Percentiles rank a stretch among this genome's conserved stretches.
Evolutionary conservation across 257 asterid genomes (phyloP).

Genomic region (Gentiana dahurica): DNA sequence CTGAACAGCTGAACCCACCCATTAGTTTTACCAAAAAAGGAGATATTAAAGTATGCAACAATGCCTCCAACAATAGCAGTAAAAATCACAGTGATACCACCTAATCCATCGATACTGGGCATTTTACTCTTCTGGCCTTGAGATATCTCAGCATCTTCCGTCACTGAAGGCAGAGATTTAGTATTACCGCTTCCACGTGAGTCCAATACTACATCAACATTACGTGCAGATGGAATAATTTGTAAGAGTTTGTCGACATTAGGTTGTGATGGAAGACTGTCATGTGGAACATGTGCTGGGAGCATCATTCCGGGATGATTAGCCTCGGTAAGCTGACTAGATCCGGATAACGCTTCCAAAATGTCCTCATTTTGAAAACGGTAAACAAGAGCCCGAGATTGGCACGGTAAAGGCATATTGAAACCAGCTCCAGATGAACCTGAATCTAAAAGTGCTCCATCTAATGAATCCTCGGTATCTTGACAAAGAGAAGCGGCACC

Average conservation of each 20-base stretch:
- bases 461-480: constrained; percentile 36
- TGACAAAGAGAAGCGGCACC: constrained; percentile 83
- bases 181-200: constrained; percentile 12
- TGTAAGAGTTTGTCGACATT: constrained; percentile 42
- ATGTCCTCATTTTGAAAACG: constrained; percentile 50
- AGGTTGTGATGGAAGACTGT: constrained; percentile 53
- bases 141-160: constrained; percentile 11
- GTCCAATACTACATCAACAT: constrained; percentile 15
- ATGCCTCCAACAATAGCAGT: constrained; percentile 15
- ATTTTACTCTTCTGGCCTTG: constrained; percentile 10
- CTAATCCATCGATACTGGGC: constrained; percentile 12
- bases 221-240: constrained; percentile 24
- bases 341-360: constrained; percentile 32
- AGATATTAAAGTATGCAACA: constrained; percentile 23
- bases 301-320: constrained; percentile 41
- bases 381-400: constrained; percentile 63
- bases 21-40: constrained; percentile 16
- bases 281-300: constrained; percentile 27
- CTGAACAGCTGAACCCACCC: constrained; percentile 20
- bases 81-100: constrained; percentile 14
- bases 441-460: constrained; percentile 25
- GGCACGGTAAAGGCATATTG: constrained; percentile 80
- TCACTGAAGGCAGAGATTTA: constrained; percentile 17
- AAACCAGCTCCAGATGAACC: constrained; percentile 43
- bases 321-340: constrained; percentile 31